A percentile compares a stretch with the other conserved stretches of the same genome.
phyloP scores from a whole-genome alignment of 1,284 basidiomycete genomes.

The Ustilago lituana region DNA sequence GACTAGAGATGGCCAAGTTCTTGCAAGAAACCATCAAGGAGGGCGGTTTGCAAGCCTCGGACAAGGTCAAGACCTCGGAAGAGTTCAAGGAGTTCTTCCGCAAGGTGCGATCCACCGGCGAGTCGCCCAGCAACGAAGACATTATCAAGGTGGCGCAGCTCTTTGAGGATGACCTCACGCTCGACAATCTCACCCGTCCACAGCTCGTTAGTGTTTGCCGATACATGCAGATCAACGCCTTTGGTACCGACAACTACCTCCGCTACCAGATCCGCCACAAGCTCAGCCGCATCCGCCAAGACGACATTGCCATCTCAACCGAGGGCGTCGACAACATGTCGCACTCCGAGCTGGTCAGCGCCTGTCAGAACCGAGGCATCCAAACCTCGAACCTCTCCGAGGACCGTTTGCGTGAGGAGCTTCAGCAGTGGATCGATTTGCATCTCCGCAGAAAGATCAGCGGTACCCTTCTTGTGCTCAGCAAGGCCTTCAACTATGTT shows the following conservation, averaged over 20 bases:
- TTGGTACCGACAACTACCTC: slow-evolving; percentile 98
- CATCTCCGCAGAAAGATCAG: slow-evolving; percentile 86
- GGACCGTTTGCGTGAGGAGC: slow-evolving; percentile 79
- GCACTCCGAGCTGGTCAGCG: slow-evolving; percentile 85
- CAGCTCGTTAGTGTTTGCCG: slow-evolving; percentile 96
- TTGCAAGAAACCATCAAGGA: slow-evolving; percentile 95
- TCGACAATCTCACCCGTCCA: slow-evolving; percentile 96
- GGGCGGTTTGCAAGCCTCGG: slow-evolving; percentile 84
- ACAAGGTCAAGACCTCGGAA: slow-evolving; percentile 86
- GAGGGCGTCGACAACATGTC: slow-evolving; percentile 94
- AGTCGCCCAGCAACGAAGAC: slow-evolving; percentile 86
- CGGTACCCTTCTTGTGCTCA: slow-evolving; percentile 90
- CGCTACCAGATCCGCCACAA: slow-evolving; percentile 90
- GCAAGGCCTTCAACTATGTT: slow-evolving; percentile 88
- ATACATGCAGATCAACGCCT: slow-evolving; percentile 93
- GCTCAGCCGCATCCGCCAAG: slow-evolving; percentile 83
- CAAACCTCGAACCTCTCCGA: slow-evolving; percentile 78
- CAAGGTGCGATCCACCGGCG: slow-evolving; percentile 95
- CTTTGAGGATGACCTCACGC: slow-evolving; percentile 95
- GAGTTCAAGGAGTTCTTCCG: slow-evolving; percentile 99
- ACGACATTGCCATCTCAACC: slow-evolving; percentile 86
- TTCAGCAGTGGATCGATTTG: slow-evolving; percentile 91
- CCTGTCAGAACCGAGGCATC: slow-evolving; percentile 94
- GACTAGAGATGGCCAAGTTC: slow-evolving; percentile 99
- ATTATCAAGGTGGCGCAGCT: slow-evolving; percentile 94